Conservation (phyloP, 1,139 yeast species). For the Geotrichum australiense region DNA sequence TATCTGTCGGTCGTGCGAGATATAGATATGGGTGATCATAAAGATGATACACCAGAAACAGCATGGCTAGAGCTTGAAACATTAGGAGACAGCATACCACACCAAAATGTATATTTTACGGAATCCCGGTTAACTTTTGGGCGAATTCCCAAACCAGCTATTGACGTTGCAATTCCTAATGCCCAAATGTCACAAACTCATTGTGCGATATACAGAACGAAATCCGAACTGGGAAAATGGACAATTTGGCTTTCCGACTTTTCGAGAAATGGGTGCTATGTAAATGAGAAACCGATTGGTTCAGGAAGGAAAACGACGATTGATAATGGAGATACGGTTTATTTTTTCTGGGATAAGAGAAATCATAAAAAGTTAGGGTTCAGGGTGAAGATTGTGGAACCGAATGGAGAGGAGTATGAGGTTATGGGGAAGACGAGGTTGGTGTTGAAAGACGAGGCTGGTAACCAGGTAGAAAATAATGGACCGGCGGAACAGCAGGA, state of each 20-base stretch:
- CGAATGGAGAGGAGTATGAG: no score
- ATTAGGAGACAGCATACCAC: conserved; percentile 36
- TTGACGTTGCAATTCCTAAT: conserved; percentile 58
- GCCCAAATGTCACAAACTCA: conserved; percentile 78
- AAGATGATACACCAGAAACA: conserved; percentile 37
- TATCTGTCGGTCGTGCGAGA: conserved; percentile 21
- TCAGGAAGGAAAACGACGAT: conserved; percentile 56
- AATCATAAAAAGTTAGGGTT: conserved; percentile 29
- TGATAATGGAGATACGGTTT: conserved; percentile 57
- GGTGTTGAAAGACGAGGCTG: no score
- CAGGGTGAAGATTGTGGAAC: conserved; percentile 8
- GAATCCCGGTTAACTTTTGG: conserved; percentile 30
- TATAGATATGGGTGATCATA: conserved; percentile 22
- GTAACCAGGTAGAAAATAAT: no score
- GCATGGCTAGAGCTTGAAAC: conserved; percentile 47
- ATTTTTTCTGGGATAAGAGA: conserved; percentile 55
- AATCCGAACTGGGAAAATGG: no score
- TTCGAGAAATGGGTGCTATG: conserved; percentile 71
- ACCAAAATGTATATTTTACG: conserved; percentile 44
- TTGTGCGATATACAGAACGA: conserved; percentile 48
- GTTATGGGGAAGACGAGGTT: no score
- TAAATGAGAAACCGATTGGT: conserved; percentile 55
- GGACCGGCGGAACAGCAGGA: no score
- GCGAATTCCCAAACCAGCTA: conserved; percentile 24
- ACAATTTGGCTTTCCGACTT: conserved; percentile 69